These are phyloP conservation scores for Lentinula novae-zelandiae DNA, from an alignment of 1,284 basidiomycete species.

Conservation along the genomic window DNA sequence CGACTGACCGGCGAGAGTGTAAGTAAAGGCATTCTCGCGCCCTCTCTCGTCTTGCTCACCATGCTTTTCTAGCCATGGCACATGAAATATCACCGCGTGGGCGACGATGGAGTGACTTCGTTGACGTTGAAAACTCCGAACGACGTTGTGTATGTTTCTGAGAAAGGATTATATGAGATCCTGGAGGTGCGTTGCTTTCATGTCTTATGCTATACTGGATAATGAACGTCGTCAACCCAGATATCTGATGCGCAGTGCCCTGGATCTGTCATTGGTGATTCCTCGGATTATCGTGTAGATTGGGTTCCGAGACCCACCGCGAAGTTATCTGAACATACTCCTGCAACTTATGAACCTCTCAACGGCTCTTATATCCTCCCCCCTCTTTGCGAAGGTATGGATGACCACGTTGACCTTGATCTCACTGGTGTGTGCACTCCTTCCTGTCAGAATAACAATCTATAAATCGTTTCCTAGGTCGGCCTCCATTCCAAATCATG, in stretches of 20 bases:
- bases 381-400: slow-evolving; percentile 78
- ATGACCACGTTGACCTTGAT: slow-evolving; percentile 78
- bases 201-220: not conserved
- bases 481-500: slow-evolving; percentile 83
- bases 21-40: slow-evolving; percentile 26
- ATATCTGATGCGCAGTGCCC: slow-evolving; percentile 84
- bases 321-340: slow-evolving; percentile 52
- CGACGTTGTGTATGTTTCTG: slow-evolving; percentile 62
- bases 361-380: slow-evolving; percentile 70
- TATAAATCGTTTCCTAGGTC: slow-evolving; percentile 42
- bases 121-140: slow-evolving; percentile 62
- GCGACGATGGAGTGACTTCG: slow-evolving; percentile 41
- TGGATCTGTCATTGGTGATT: slow-evolving; percentile 61
- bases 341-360: slow-evolving; percentile 50
- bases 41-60: slow-evolving; percentile 6
- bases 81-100: slow-evolving; percentile 65
- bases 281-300: slow-evolving; percentile 66
- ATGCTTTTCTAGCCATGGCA: slow-evolving; percentile 69
- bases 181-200: slow-evolving; percentile 45
- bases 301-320: slow-evolving; percentile 75
- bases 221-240: slow-evolving; percentile 31
- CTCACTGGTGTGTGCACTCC: slow-evolving; percentile 57
- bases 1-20: slow-evolving; percentile 86
- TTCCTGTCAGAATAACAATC: not conserved
- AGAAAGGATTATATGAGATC: slow-evolving; percentile 78